phyloP scores from a whole-genome alignment of 2,329 filamentous ascomycete genomes.

The Pezicula neosporulosa region DNA sequence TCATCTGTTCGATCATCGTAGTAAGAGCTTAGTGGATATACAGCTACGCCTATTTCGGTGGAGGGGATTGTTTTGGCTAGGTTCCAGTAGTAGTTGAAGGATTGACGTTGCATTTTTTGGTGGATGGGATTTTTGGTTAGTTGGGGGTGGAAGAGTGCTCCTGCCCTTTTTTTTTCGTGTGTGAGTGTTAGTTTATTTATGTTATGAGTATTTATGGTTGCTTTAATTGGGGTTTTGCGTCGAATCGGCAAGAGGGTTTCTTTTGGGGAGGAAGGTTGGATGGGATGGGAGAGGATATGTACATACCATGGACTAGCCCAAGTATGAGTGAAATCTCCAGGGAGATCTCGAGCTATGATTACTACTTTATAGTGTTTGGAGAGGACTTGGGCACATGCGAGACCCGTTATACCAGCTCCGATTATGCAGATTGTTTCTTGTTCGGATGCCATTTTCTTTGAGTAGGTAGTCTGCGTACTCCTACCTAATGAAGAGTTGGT shows the following conservation, averaged over 20 bases:
- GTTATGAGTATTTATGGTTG: too few species aligned
- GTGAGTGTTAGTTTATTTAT: too few species aligned
- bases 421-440: constrained; percentile 1
- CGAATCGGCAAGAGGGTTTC: neutral
- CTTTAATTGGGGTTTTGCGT: too few species aligned
- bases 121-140: neutral
- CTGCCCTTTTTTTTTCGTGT: neutral
- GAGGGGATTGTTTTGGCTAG: neutral
- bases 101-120: constrained; percentile 1
- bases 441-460: too few species aligned
- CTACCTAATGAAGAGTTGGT: too few species aligned
- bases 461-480: too few species aligned
- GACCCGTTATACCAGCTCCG: constrained; percentile 3
- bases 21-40: neutral
- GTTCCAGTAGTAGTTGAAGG: constrained; percentile 1
- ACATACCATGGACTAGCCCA: constrained; percentile 5
- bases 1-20: constrained; percentile 1
- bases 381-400: constrained; percentile 1
- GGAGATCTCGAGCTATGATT: constrained; percentile 3
- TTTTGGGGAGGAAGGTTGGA: neutral
- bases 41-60: neutral
- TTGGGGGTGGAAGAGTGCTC: constrained; percentile 4
- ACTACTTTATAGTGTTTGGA: neutral
- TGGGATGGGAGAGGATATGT: neutral
- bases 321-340: neutral